Evolutionary conservation across 1,284 basidiomycete genomes (phyloP), one percentile per base, ranked within the genome.

Genomic region (Marasmius sp.): DNA sequence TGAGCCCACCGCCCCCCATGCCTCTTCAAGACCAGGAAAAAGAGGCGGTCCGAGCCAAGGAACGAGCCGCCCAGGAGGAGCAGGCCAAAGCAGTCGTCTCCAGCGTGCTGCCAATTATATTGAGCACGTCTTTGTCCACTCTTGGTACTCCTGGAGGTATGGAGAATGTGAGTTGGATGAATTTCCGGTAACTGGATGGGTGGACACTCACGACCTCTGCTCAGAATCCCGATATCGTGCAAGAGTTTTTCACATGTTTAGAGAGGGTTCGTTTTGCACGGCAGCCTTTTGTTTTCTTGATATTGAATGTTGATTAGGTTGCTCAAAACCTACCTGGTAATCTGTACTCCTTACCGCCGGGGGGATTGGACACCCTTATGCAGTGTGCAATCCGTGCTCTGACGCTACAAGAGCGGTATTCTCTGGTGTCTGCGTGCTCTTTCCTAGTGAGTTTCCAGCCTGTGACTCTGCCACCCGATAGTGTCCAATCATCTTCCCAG

Each of bases 191-290:
- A 55, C 14, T 2, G 11, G 8, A 58, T 36, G 27, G 43, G 16
- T 22, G 41, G 43, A 47, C 27, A 12, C n/a, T 45, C 14, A 41
- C 11, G 14, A 39, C 39, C 18, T 61, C 27, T 62, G 20, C n/a
- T 55, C 57, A 92, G 89, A 92, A 95, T 70, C 94, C 94, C 0
- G 94, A 96, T 71, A 85, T 96, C 33, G 92, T 94, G 1, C 93
- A 94, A 71, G 88, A 87, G 33, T 95, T 95, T 75, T 96, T 95
- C 76, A 83, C 83, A 34, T 94, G 88, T 69, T 83, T 91, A 78
- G 89, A 92, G 58, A 81, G 82, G 57, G 90, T 90, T 61, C 61
- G 81, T 74, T 27, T 18, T 9, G 58, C 49, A 52, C 57, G 22
- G n/a, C 55, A 47, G 10, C 11, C 39, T 11, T 37, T 47, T 54